These are phyloP conservation scores for Saksenaea oblongispora DNA, from an alignment of 371 early-diverging fungal genomes.

Conservation along the genomic window DNA sequence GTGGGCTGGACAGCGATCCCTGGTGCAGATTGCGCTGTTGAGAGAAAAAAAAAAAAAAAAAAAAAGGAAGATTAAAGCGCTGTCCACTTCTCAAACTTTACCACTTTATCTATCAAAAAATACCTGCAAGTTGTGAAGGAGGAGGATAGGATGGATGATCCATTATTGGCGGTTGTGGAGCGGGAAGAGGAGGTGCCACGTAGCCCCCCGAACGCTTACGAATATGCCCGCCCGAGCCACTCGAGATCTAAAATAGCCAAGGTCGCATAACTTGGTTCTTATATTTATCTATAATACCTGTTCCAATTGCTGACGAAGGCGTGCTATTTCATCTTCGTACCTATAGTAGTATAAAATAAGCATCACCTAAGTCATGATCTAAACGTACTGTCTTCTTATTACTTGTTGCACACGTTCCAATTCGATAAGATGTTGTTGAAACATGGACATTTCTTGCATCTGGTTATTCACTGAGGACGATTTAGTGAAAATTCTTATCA, in stretches of 20 bases:
- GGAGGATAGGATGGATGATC: slow-evolving; percentile 24
- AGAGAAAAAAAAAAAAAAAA: neutral
- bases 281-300: slow-evolving; percentile 23
- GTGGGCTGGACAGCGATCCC: slow-evolving; percentile 3
- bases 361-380: neutral
- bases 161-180: neutral
- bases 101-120: slow-evolving; percentile 17
- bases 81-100: slow-evolving; percentile 35
- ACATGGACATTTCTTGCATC: slow-evolving; percentile 67
- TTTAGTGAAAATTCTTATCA: neutral
- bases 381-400: slow-evolving; percentile 63
- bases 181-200: neutral
- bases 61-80: slow-evolving; percentile 12
- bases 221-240: neutral
- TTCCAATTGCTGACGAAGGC: slow-evolving; percentile 45
- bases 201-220: neutral
- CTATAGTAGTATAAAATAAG: slow-evolving; percentile 13
- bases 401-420: slow-evolving; percentile 72
- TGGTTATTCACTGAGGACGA: slow-evolving; percentile 55
- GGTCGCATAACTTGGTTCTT: neutral
- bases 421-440: slow-evolving; percentile 75
- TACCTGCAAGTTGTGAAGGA: slow-evolving; percentile 14
- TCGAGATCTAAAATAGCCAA: neutral
- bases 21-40: slow-evolving; percentile 11
- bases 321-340: slow-evolving; percentile 53